phyloP scores from a whole-genome alignment of 192 early-diverging fungal genomes.

The Rhizophagus clarus region DNA sequence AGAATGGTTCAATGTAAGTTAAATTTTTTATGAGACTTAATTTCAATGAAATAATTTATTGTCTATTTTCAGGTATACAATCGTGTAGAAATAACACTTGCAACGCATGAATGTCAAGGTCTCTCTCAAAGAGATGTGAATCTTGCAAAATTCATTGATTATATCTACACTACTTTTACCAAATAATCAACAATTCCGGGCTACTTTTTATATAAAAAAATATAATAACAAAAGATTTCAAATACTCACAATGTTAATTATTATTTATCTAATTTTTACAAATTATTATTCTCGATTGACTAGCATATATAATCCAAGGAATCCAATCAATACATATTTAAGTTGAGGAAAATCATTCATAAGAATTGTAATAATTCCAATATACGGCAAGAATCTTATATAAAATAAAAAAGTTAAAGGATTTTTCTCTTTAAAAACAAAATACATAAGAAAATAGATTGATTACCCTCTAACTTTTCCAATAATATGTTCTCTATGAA shows the following conservation, averaged over 20 bases:
- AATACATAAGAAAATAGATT: neutral
- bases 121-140: slow-evolving; percentile 75
- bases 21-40: neutral
- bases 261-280: neutral
- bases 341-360: slow-evolving; percentile 96
- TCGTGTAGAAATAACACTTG: slow-evolving; percentile 82
- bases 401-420: slow-evolving; percentile 12
- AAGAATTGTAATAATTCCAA: slow-evolving; percentile 95
- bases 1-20: slow-evolving; percentile 85
- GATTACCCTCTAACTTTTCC: slow-evolving; percentile 80
- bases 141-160: slow-evolving; percentile 73
- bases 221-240: neutral
- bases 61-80: slow-evolving; percentile 82
- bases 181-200: neutral
- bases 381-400: slow-evolving; percentile 79
- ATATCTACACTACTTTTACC: slow-evolving; percentile 35
- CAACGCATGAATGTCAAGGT: slow-evolving; percentile 91
- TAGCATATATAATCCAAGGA: slow-evolving; percentile 73
- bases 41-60: neutral
- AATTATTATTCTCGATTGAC: slow-evolving; percentile 62
- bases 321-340: slow-evolving; percentile 80
- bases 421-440: neutral
- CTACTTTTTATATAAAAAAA: neutral
- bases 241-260: neutral
- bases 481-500: slow-evolving; percentile 85